Evolutionary conservation across 2,329 filamentous ascomycete species (phyloP), one percentile per base, ranked within the genome.

Genomic region (Trichoderma polysporum): DNA sequence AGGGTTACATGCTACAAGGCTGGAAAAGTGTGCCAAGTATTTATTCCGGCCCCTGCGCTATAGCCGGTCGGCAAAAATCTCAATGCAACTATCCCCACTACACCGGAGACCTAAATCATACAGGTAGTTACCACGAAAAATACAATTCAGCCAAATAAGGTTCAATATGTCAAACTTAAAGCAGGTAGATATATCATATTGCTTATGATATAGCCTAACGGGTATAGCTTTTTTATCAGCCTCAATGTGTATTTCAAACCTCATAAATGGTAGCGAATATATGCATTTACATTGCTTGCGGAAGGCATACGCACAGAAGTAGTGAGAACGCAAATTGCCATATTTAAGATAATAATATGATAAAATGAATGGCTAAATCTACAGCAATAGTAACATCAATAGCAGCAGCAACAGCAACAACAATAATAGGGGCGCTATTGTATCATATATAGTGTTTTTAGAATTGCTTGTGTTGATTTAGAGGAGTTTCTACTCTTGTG

Each of bases 11-110:
- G 17, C 54, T 25, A 17, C 15, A 41, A 41, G 10, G 35, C 13
- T 12, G 12, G 10, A 2, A 13, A 9, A 12, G 19, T 27, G 6
- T 8, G 15, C 31, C 17, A 1, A 41, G 19, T 12, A 8, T 17
- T 50, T 22, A 35, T 47, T 39, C 12, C 19, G 3, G 19, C 31
- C 19, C 45, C 35, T 50, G 31, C 29, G 31, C 47, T 62, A 62
- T 62, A 62, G 45, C 59, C 59, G 59, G 47, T 41, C 59, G 59
- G 59, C 35, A 62, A 62, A 62, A 53, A 6, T 39, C 12, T 22
- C 13, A n/a, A 62, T 62, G 59, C 47, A 22, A 53, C 59, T 33
- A 31, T 31, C 59, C 59, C 59, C 59, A 62, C 59, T 22, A 22
- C 19, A 13, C 31, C 15, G 17, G 52, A 60, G 31, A 22, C 17